Percentiles rank a stretch among this genome's conserved stretches.
These are phyloP conservation scores for Theileria parva DNA, from an alignment of 169 alveolate species.

Conservation along the genomic window DNA sequence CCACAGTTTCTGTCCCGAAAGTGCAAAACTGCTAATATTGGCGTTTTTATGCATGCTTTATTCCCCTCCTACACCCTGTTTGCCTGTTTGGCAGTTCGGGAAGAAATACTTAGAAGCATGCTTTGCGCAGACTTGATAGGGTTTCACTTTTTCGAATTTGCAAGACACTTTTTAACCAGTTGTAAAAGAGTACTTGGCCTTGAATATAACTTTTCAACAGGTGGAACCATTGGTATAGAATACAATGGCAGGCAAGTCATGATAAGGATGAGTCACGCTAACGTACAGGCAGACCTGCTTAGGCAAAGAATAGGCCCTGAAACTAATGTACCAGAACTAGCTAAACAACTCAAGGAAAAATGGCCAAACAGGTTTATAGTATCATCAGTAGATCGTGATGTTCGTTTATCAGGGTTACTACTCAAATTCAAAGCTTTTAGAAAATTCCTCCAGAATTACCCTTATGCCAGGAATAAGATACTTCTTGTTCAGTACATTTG, in stretches of 20 bases:
- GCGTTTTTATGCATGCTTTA: conserved; percentile 90
- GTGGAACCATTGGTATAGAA: conserved; percentile 83
- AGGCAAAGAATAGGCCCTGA: conserved; percentile 14
- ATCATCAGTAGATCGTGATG: conserved; percentile 68
- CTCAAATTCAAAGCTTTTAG: conserved; percentile 73
- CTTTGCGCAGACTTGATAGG: conserved; percentile 92
- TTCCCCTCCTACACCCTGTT: conserved; percentile 91
- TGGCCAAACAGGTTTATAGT: conserved; percentile 63
- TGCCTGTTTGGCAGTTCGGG: conserved; percentile 86
- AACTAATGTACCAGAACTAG: conserved; percentile 18
- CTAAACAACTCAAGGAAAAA: conserved; percentile 8
- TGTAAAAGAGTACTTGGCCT: conserved; percentile 88
- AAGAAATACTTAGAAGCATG: conserved; percentile 88
- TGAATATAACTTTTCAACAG: conserved; percentile 80
- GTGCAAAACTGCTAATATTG: conserved; percentile 81
- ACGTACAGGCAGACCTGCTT: conserved; percentile 57
- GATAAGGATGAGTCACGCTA: conserved; percentile 57
- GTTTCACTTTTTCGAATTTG: conserved; percentile 91
- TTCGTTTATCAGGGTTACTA: conserved; percentile 71
- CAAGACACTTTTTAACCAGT: conserved; percentile 83
- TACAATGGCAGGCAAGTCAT: conserved; percentile 82
- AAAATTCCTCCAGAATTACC: conserved; percentile 66
- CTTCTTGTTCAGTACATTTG: conserved; percentile 71
- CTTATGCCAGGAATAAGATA: conserved; percentile 64
- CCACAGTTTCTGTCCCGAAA: conserved; percentile 81